phyloP scores from a whole-genome alignment of 73 alveolate species.

The Diophrys appendiculata region DNA sequence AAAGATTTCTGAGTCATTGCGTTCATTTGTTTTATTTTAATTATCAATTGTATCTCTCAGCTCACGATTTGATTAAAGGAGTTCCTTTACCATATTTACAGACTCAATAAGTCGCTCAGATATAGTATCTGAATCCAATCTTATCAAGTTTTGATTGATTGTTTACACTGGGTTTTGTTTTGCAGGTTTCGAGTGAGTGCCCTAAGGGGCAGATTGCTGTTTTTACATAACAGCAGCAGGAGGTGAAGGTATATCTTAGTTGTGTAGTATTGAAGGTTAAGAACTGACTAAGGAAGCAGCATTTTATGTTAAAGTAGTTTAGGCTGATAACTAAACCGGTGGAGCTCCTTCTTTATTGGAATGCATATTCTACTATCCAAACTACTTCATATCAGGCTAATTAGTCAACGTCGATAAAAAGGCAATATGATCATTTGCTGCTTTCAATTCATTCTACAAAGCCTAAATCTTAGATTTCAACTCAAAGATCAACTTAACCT shows the following conservation, averaged over 20 bases:
- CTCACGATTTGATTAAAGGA: slow-evolving; percentile 56
- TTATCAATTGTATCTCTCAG: slow-evolving; percentile 49
- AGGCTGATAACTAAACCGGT: no score
- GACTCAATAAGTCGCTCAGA: slow-evolving; percentile 61
- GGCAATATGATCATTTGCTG: slow-evolving; percentile 67
- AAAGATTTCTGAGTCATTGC: slow-evolving; percentile 35
- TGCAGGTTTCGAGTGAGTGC: not conserved
- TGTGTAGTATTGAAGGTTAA: not conserved
- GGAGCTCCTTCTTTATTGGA: slow-evolving; percentile 3
- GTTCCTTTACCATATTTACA: slow-evolving; percentile 64
- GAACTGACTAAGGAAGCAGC: not conserved
- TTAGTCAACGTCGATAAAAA: slow-evolving; percentile 54
- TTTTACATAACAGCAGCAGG: not conserved
- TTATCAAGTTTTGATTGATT: slow-evolving; percentile 18
- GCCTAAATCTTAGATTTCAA: slow-evolving; percentile 49
- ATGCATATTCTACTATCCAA: not conserved
- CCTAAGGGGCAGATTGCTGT: not conserved
- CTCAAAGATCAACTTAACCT: slow-evolving; percentile 67
- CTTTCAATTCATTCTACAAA: slow-evolving; percentile 58
- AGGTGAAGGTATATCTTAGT: not conserved
- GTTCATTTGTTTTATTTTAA: slow-evolving; percentile 30
- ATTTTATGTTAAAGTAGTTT: slow-evolving; percentile 9
- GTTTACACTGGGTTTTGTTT: slow-evolving; percentile 18
- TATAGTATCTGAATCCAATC: slow-evolving; percentile 39
- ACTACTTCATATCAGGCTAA: not conserved